A percentile compares a stretch with the other conserved stretches of the same genome.
These are phyloP conservation scores for Colletotrichum sp. DNA, from an alignment of 2,329 filamentous ascomycete species.

Conservation along the genomic window DNA sequence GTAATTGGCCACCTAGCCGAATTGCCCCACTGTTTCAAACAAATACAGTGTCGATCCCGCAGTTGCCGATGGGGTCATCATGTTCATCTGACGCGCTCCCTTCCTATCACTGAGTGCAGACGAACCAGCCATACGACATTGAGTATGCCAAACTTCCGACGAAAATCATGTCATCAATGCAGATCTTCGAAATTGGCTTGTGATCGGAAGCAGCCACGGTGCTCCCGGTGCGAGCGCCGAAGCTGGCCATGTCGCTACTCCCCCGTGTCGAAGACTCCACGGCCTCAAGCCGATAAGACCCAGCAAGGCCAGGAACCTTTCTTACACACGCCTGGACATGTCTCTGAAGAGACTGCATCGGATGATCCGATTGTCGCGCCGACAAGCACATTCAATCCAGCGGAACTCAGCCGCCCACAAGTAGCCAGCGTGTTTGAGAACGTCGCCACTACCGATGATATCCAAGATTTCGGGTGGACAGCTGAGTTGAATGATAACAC, in stretches of 20 bases:
- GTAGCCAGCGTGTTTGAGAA: not conserved
- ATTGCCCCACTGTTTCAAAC: not conserved
- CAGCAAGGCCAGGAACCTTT: not conserved
- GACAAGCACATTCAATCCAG: not conserved
- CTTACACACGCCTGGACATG: not conserved
- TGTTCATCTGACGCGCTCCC: not conserved
- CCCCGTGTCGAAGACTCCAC: not conserved
- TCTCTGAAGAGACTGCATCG: not conserved
- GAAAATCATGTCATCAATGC: not conserved
- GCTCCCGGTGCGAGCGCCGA: not conserved
- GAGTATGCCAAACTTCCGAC: not conserved
- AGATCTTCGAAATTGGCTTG: not conserved
- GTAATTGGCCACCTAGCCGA: not conserved
- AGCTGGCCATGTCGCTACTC: not conserved
- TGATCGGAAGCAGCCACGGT: not conserved
- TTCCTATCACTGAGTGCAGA: not conserved
- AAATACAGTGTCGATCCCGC: not conserved
- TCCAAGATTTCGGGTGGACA: not conserved
- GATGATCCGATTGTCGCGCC: not conserved
- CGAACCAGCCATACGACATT: not conserved
- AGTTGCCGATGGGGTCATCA: not conserved
- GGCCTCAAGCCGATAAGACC: not conserved
- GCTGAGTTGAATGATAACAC: not conserved
- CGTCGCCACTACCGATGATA: not conserved
- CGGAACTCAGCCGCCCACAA: not conserved